These are phyloP conservation scores for Rhizoclosmatium sp. DNA, from an alignment of 192 early-diverging fungal genomes.

Conservation along the genomic window DNA sequence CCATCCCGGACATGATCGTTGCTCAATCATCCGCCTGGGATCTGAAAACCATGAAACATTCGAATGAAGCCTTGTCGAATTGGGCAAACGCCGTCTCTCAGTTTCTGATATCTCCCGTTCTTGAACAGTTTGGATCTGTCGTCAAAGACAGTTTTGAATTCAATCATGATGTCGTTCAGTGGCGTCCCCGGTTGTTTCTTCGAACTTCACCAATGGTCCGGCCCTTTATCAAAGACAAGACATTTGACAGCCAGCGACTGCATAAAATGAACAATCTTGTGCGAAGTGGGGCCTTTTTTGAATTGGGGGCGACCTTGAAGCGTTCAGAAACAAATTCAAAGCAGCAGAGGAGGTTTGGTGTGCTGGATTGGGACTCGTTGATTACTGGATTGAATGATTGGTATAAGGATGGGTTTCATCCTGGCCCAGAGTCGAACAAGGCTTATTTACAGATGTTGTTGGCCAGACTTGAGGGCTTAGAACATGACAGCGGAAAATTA, in stretches of 20 bases:
- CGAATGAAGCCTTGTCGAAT: neutral
- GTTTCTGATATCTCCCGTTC: neutral
- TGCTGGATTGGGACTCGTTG: neutral
- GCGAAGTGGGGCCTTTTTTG: neutral
- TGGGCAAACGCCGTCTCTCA: neutral
- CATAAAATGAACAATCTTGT: neutral
- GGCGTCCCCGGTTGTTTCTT: neutral
- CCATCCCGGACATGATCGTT: conserved; percentile 7
- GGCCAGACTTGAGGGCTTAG: neutral
- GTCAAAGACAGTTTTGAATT: neutral
- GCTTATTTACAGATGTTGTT: conserved; percentile 1
- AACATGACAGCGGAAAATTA: neutral
- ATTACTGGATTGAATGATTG: neutral
- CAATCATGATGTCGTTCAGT: neutral
- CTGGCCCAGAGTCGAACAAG: neutral
- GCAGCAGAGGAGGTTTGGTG: neutral
- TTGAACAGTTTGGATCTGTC: neutral
- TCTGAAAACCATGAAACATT: neutral
- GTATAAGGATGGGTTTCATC: conserved; percentile 3
- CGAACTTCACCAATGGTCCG: neutral
- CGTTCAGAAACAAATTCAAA: neutral
- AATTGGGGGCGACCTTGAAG: neutral
- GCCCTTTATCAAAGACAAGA: neutral
- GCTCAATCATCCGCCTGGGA: conserved; percentile 11
- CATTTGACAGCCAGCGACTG: neutral